Percentiles rank a stretch among this genome's conserved stretches.
Conservation (phyloP, 768 basidiomycete species). For the Boletus tomentosulus region DNA sequence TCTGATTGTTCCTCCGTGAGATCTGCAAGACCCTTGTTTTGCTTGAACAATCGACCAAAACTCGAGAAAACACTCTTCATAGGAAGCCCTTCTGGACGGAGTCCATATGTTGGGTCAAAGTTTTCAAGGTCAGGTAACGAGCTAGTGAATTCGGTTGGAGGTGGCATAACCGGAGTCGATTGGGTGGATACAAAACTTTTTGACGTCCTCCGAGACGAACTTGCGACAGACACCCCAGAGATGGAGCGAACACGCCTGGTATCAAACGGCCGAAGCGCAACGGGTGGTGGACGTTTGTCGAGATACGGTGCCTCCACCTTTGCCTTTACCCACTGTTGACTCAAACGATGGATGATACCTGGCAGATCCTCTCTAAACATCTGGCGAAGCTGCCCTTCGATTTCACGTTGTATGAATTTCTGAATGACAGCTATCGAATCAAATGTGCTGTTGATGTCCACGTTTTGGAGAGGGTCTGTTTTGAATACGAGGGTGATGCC, state of each 20-base stretch:
- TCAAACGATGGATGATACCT: slow-evolving; percentile 92
- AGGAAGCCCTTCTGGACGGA: slow-evolving; percentile 88
- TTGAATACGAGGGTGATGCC: slow-evolving; percentile 99
- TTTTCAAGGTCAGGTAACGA: slow-evolving; percentile 59
- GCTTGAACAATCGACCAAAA: slow-evolving; percentile 70
- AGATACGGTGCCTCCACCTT: slow-evolving; percentile 92
- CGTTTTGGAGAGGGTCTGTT: slow-evolving; percentile 96
- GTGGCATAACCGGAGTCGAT: slow-evolving; percentile 19
- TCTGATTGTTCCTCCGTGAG: slow-evolving; percentile 63
- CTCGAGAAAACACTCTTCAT: slow-evolving; percentile 76
- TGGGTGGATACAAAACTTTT: slow-evolving; percentile 16
- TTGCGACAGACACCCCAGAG: slow-evolving; percentile 40
- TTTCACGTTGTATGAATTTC: slow-evolving; percentile 95
- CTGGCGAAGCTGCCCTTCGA: slow-evolving; percentile 93
- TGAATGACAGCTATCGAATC: slow-evolving; percentile 98
- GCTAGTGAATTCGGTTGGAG: slow-evolving; percentile 21
- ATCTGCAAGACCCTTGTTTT: slow-evolving; percentile 69
- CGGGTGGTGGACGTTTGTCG: slow-evolving; percentile 44
- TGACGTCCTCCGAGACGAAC: slow-evolving; percentile 26
- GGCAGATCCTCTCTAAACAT: slow-evolving; percentile 98
- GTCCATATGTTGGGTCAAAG: slow-evolving; percentile 94
- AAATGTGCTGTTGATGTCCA: slow-evolving; percentile 96
- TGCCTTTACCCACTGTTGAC: slow-evolving; percentile 93
- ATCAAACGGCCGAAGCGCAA: slow-evolving; percentile 33
- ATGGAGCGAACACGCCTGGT: slow-evolving; percentile 37